These are phyloP conservation scores for Penicillium janthinellum DNA, from an alignment of 2,329 filamentous ascomycete species.

Conservation along the genomic window DNA sequence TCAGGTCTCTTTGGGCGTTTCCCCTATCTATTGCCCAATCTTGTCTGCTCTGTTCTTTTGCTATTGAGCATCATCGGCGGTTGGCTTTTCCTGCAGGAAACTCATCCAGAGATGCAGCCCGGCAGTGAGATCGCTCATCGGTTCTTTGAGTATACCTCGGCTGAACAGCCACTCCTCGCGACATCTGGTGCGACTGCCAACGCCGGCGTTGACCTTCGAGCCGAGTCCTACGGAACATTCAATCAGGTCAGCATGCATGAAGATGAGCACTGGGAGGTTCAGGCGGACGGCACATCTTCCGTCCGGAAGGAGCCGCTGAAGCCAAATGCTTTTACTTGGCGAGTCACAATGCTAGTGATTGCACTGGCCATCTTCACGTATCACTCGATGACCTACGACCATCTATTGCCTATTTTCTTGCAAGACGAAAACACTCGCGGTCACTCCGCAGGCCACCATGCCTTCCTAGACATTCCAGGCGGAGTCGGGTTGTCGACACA, in stretches of 20 bases:
- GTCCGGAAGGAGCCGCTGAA: constrained; percentile 41
- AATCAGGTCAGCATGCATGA: constrained; percentile 57
- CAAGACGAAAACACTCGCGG: constrained; percentile 63
- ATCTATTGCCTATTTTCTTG: constrained; percentile 88
- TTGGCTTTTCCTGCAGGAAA: constrained; percentile 83
- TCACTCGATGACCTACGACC: constrained; percentile 93
- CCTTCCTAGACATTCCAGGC: constrained; percentile 61
- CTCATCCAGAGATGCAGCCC: constrained; percentile 78
- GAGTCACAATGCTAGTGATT: constrained; percentile 74
- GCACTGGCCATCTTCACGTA: constrained; percentile 89
- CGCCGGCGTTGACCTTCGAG: constrained; percentile 70
- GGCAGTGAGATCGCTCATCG: constrained; percentile 45
- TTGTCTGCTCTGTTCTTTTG: constrained; percentile 77
- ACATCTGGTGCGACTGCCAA: constrained; percentile 74
- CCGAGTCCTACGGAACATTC: constrained; percentile 81
- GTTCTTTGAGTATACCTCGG: constrained; percentile 47
- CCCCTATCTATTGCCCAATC: constrained; percentile 86
- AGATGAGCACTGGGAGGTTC: constrained; percentile 56
- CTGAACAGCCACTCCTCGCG: constrained; percentile 73
- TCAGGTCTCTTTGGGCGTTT: constrained; percentile 73
- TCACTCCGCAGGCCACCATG: constrained; percentile 27
- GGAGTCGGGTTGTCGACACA: constrained; percentile 68
- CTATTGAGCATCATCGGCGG: constrained; percentile 76
- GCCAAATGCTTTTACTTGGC: constrained; percentile 59
- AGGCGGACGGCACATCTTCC: constrained; percentile 48